These are phyloP conservation scores for Metschnikowia santaceciliae DNA, from an alignment of 805 yeast genomes.

Conservation along the genomic window DNA sequence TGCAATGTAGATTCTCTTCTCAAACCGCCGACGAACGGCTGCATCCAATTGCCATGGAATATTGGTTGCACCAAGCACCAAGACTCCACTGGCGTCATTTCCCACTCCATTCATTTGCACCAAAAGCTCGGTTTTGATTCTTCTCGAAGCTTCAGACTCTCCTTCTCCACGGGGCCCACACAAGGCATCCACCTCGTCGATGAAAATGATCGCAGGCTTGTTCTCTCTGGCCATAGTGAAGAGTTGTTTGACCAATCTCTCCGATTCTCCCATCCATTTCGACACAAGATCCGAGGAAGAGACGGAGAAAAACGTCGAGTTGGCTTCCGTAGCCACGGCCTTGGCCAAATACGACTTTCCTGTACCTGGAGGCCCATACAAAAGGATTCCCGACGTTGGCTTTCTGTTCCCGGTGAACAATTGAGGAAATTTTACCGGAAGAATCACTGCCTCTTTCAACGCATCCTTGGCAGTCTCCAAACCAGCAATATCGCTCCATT, in stretches of 20 bases:
- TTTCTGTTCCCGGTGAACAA: conserved; percentile 90
- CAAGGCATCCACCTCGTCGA: conserved; percentile 96
- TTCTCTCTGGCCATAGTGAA: conserved; percentile 95
- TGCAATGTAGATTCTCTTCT: conserved; percentile 89
- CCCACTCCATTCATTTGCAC: conserved; percentile 99
- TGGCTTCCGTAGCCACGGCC: conserved; percentile 98
- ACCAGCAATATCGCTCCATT: conserved; percentile 96
- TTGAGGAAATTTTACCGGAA: conserved; percentile 96
- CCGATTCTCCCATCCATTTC: conserved; percentile 99
- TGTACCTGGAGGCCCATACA: conserved; percentile 80
- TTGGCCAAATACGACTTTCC: conserved; percentile 96
- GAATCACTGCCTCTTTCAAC: conserved; percentile 91
- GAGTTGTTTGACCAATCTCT: conserved; percentile 89
- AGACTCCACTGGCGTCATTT: conserved; percentile 85
- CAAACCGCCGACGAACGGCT: conserved; percentile 95
- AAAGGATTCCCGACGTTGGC: conserved; percentile 84
- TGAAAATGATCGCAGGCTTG: conserved; percentile 92
- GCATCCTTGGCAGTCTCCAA: conserved; percentile 94
- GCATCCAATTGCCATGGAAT: conserved; percentile 99
- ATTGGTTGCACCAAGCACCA: conserved; percentile 95
- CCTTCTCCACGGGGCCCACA: conserved; percentile 99
- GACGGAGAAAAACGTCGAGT: conserved; percentile 93
- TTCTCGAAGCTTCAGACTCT: conserved; percentile 91
- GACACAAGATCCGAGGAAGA: conserved; percentile 95
- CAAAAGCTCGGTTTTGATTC: conserved; percentile 91